Evolutionary conservation across 768 basidiomycete species (phyloP).

Genomic region (Suillus weaverae): DNA sequence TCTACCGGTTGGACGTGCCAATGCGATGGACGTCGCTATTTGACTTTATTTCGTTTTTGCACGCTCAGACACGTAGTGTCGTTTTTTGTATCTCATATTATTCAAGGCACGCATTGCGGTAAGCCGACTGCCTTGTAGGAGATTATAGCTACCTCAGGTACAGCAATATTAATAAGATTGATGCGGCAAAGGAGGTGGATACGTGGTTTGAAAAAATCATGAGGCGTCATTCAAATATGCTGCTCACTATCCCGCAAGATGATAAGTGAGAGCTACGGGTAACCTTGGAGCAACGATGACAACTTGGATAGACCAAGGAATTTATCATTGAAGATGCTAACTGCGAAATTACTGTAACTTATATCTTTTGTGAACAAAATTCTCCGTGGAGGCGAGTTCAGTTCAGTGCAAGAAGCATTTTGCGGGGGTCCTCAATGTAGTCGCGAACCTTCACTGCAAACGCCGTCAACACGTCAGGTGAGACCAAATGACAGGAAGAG

Average conservation of each 20-base stretch:
- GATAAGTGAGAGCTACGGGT: neutral
- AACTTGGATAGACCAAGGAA: neutral
- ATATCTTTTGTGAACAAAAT: neutral
- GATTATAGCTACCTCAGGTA: neutral
- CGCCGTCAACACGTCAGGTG: constrained; percentile 7
- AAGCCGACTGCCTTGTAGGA: neutral
- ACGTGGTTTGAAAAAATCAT: neutral
- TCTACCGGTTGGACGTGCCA: constrained; percentile 3
- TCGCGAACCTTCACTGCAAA: constrained; percentile 82
- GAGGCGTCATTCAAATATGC: neutral
- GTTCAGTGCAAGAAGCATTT: constrained; percentile 66
- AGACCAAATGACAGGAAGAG: neutral
- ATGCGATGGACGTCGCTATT: neutral
- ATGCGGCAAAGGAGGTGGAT: neutral
- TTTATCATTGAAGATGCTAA: neutral
- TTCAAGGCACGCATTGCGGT: neutral
- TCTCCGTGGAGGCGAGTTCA: neutral
- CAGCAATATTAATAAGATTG: neutral
- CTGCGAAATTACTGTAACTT: neutral
- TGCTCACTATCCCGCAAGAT: neutral
- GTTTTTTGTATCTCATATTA: neutral
- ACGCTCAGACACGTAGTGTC: neutral
- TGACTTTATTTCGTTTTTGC: neutral
- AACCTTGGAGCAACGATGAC: neutral
- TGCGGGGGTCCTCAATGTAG: constrained; percentile 92